Base-by-base conservation (phyloP, 306 rosid genomes). In the Trifolium fragiferum region DNA sequence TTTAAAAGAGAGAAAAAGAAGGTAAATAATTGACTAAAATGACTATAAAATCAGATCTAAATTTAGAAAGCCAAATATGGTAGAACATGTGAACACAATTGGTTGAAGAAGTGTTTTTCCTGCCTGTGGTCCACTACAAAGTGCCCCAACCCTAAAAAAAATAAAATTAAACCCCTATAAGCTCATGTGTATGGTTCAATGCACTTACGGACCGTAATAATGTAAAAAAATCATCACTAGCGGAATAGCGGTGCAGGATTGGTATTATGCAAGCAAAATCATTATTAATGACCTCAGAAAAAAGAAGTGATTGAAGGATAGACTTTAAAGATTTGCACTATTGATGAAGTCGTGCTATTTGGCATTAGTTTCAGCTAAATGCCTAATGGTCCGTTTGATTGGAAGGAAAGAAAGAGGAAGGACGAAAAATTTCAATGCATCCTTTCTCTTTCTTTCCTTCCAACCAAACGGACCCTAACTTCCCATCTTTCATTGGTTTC, bases 181-280 rank as follows among this genome's bases (percentile, higher is more conserved):
- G 86, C 84, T 94, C 97, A 92, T 96, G 97, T 88, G 97, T 87
- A 89, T 93, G 92, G 91, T 82, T 85, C 87, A 87, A 88, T 82
- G 96, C 92, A 88, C 90, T 87, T 88, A 85, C 88, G 82, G 91
- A 82, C 87, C 81, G 85, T 94, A 86, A 94, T 94, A 92, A 94
- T 94, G 95, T 85, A 84, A 84, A 86, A 54, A 84, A 79, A 44
- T 78, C 95, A 94, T 94, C 87, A 94, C 90, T 92, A 94, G 92
- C 89, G 85, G 82, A n/a, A n/a, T n/a, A n/a, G n/a, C n/a, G n/a
- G n/a, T 83, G 99, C 97, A 92, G 95, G 80, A 88, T 79, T 86
- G 95, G 74, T 87, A 88, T 94, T 87, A 90, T 94, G 95, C 72
- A 89, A 89, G n/a, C n/a, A n/a, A n/a, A 92, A 94, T 94, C 92